Percentiles rank a stretch among this genome's conserved stretches.
Conservation (phyloP, 257 asterid genomes). For the Avicennia marina region DNA sequence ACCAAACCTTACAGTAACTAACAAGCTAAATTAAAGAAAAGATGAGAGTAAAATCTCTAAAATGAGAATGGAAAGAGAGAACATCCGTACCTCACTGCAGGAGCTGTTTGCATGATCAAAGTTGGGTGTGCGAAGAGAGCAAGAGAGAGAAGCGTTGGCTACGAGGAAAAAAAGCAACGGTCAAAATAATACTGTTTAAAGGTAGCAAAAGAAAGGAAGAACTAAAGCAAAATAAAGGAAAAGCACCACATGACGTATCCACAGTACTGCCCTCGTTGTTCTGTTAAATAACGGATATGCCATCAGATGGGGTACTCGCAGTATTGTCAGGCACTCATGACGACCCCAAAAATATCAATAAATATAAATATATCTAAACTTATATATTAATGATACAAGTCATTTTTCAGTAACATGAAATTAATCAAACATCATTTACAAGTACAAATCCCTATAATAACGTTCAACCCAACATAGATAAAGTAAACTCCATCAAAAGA, state of each 20-base stretch:
- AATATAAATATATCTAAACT: no score
- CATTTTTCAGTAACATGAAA: no score
- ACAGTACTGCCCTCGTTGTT: conserved; percentile 18
- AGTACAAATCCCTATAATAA: no score
- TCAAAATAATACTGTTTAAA: conserved; percentile 37
- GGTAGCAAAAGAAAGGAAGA: conserved; percentile 15
- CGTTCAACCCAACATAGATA: no score
- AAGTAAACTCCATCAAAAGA: no score
- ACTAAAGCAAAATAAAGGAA: conserved; percentile 42
- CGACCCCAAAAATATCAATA: no score
- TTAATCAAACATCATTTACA: no score
- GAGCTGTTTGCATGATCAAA: conserved; percentile 28
- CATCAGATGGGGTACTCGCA: no score
- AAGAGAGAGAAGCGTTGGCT: conserved; percentile 38
- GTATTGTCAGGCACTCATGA: no score
- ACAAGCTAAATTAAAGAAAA: conserved; percentile 12
- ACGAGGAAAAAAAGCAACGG: conserved; percentile 42
- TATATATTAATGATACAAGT: no score
- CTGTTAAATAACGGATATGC: conserved; percentile 3
- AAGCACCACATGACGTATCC: conserved; percentile 26
- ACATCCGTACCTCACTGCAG: conserved; percentile 37
- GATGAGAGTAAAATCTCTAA: no score
- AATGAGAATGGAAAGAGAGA: conserved; percentile 33
- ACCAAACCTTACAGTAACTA: background rate
- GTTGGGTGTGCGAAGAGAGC: conserved; percentile 18